These are phyloP conservation scores for Rhododendron kiyosumense DNA, from an alignment of 148 eudicot genomes.

Conservation along the genomic window DNA sequence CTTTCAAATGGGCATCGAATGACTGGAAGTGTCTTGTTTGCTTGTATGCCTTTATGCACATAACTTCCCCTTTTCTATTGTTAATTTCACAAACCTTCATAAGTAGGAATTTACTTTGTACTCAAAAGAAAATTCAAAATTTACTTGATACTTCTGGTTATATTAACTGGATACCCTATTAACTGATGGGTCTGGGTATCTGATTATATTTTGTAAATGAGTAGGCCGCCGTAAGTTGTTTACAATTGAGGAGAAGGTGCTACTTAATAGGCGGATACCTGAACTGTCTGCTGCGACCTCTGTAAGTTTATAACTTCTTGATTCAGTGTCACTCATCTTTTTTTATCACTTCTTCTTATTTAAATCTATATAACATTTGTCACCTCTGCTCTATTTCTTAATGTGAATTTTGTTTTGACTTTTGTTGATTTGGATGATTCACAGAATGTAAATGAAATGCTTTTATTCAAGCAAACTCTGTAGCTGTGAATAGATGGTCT, in stretches of 20 bases:
- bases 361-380: background rate
- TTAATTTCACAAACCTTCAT: background rate
- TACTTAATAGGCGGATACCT: constrained; percentile 60
- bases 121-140: background rate
- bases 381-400: background rate
- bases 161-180: background rate
- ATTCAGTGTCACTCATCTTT: background rate
- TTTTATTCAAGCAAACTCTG: background rate
- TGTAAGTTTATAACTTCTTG: constrained; percentile 37
- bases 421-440: too few relatives aligned
- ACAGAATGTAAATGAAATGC: background rate
- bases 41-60: background rate
- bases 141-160: background rate
- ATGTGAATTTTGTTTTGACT: background rate
- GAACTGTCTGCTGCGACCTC: constrained; percentile 69
- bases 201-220: constrained; percentile 3
- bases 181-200: background rate
- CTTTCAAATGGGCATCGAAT: background rate
- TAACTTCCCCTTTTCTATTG: background rate
- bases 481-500: background rate
- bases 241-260: constrained; percentile 68
- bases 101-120: background rate
- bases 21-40: background rate
- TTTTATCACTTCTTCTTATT: background rate
- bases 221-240: constrained; percentile 66